These are phyloP conservation scores for Pachyrhizus erosus DNA, from an alignment of 306 rosid species.

Conservation along the genomic window DNA sequence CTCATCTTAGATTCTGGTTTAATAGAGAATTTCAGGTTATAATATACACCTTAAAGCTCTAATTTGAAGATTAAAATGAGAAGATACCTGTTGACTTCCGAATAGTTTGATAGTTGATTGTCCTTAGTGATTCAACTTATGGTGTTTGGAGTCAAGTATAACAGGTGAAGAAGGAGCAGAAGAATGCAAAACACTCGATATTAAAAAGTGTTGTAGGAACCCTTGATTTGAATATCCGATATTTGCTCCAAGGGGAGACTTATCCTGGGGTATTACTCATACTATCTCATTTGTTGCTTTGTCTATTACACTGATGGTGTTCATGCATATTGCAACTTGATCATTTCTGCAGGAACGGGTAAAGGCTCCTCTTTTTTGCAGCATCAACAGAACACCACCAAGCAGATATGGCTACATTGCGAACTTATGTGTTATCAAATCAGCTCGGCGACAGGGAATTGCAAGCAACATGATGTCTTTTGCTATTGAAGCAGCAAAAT, in stretches of 20 bases:
- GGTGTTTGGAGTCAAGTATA: constrained; percentile 54
- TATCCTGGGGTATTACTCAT: constrained; percentile 77
- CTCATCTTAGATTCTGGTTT: constrained; percentile 30
- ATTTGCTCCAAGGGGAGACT: constrained; percentile 84
- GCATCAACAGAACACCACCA: constrained; percentile 55
- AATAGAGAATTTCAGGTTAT: constrained; percentile 26
- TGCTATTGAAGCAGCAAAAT: constrained; percentile 75
- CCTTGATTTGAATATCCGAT: constrained; percentile 77
- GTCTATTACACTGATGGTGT: constrained; percentile 31
- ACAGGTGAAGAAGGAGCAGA: constrained; percentile 83
- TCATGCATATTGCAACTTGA: constrained; percentile 28
- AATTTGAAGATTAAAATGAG: constrained; percentile 6
- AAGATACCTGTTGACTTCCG: neutral
- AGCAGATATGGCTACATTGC: constrained; percentile 80
- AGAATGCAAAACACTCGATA: constrained; percentile 61
- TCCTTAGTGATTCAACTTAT: constrained; percentile 37
- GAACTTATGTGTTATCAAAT: constrained; percentile 80
- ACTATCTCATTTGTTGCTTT: constrained; percentile 27
- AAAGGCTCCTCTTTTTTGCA: constrained; percentile 64
- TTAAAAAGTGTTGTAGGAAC: constrained; percentile 88
- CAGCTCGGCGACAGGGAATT: constrained; percentile 82
- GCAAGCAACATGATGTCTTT: constrained; percentile 83
- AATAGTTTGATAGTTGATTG: constrained; percentile 9
- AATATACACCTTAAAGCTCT: constrained; percentile 20
- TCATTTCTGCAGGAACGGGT: constrained; percentile 65